Evolutionary conservation across 805 yeast species (phyloP).

Genomic region (Teunomyces tritomae): DNA sequence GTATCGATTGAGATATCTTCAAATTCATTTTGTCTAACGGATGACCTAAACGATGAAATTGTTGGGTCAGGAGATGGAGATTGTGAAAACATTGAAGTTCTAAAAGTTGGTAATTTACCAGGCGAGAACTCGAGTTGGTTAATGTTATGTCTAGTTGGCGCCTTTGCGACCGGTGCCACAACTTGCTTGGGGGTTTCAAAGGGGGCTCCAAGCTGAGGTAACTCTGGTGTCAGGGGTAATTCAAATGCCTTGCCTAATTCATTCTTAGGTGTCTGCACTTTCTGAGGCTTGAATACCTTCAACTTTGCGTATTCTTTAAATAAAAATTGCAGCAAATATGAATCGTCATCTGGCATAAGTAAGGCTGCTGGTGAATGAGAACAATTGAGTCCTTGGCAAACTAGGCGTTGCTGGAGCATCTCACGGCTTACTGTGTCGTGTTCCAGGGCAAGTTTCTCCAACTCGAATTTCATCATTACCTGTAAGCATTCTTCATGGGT

Average conservation of each 20-base stretch:
- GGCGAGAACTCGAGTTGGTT: not conserved
- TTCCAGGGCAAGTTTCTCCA: constrained; percentile 5
- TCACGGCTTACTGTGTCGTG: not conserved
- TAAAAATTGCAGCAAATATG: constrained; percentile 1
- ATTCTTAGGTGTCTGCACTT: not conserved
- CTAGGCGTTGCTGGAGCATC: not conserved
- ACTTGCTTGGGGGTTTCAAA: not conserved
- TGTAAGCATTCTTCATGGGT: constrained; percentile 59
- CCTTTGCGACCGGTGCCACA: not conserved
- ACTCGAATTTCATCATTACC: constrained; percentile 21
- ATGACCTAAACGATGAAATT: constrained; percentile 5
- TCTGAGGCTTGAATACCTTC: not conserved
- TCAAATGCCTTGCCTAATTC: not conserved
- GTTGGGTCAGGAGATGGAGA: constrained; percentile 8
- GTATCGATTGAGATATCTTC: constrained; percentile 21
- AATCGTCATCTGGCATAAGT: not conserved
- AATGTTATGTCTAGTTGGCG: not conserved
- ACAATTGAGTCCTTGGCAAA: not conserved
- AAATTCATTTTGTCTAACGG: not conserved
- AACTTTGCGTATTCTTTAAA: constrained; percentile 1
- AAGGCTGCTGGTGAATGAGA: not conserved
- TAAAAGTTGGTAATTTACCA: not conserved
- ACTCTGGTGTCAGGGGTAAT: not conserved
- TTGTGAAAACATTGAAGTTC: not conserved
- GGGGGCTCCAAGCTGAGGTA: not conserved